Percentiles rank a stretch among this genome's conserved stretches.
These are phyloP conservation scores for Leishmania mexicana DNA, from an alignment of 208 protist genomes.

Conservation along the genomic window DNA sequence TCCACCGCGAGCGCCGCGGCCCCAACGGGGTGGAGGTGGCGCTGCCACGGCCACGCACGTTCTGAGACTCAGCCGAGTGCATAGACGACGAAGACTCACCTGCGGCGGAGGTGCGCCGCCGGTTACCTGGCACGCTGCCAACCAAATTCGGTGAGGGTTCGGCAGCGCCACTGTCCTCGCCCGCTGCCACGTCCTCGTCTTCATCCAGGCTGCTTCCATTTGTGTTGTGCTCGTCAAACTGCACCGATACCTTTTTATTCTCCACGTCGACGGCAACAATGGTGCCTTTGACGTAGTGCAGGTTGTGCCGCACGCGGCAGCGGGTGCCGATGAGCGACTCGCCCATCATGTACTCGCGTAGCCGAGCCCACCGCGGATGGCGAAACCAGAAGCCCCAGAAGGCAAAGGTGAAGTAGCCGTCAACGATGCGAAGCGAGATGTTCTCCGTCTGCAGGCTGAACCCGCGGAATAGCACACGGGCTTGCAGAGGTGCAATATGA, in stretches of 20 bases:
- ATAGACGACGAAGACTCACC: background rate
- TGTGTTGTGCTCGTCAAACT: constrained; percentile 39
- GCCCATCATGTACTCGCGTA: constrained; percentile 79
- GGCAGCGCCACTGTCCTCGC: background rate
- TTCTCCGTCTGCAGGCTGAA: constrained; percentile 82
- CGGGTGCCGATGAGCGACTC: constrained; percentile 67
- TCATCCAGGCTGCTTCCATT: constrained; percentile 15
- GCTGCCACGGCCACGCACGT: background rate
- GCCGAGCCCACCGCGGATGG: constrained; percentile 54
- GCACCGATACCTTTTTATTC: constrained; percentile 66
- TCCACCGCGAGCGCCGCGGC: constrained; percentile 16
- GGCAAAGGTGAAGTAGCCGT: constrained; percentile 82
- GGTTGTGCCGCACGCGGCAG: constrained; percentile 61
- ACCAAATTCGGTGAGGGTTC: background rate
- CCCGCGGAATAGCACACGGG: constrained; percentile 75
- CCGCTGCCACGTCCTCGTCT: constrained; percentile 21
- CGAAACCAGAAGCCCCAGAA: constrained; percentile 75
- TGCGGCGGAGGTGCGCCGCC: background rate
- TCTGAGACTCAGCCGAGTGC: background rate
- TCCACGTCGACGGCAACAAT: constrained; percentile 67
- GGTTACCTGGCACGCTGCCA: background rate
- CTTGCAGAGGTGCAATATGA: constrained; percentile 62
- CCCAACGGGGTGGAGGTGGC: background rate
- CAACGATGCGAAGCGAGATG: constrained; percentile 78
- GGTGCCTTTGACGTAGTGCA: constrained; percentile 62